Evolutionary conservation across 23 red algal species (phyloP).

Genomic region (Gracilaria caudata): DNA sequence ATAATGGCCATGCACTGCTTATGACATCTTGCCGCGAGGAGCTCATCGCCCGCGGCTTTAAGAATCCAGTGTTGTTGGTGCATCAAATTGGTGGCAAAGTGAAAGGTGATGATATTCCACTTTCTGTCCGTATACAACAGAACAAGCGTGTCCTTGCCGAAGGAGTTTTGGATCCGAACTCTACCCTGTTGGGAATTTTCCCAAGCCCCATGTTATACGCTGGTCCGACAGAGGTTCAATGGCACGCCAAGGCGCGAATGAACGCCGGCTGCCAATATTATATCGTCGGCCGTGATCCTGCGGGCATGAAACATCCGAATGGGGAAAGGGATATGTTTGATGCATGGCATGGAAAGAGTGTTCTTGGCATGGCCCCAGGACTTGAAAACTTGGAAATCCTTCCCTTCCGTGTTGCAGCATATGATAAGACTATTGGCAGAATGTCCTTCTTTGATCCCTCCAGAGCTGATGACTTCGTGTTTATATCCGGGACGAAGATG

Average conservation of each 20-base stretch:
- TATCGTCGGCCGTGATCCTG: slow-evolving; percentile 98
- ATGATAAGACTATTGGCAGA: slow-evolving; percentile 81
- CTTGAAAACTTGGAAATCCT: slow-evolving; percentile 98
- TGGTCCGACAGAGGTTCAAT: slow-evolving; percentile 98
- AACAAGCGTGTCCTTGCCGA: slow-evolving; percentile 93
- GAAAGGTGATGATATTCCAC: slow-evolving; percentile 96
- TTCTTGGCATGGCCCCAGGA: slow-evolving; percentile 89
- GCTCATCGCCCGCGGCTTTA: slow-evolving; percentile 85
- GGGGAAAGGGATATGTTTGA: slow-evolving; percentile 95
- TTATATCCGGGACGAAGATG: slow-evolving; percentile 99
- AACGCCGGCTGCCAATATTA: slow-evolving; percentile 99
- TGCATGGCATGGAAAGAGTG: slow-evolving; percentile 98
- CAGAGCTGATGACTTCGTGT: slow-evolving; percentile 95
- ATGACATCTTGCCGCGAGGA: slow-evolving; percentile 92
- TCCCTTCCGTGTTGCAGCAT: slow-evolving; percentile 97
- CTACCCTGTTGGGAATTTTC: slow-evolving; percentile 94
- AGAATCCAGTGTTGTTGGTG: slow-evolving; percentile 94
- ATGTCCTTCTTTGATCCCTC: slow-evolving; percentile 99
- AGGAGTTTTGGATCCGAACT: slow-evolving; percentile 88
- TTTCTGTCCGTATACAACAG: slow-evolving; percentile 84
- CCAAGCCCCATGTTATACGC: slow-evolving; percentile 99
- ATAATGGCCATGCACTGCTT: slow-evolving; percentile 97
- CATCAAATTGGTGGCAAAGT: slow-evolving; percentile 99
- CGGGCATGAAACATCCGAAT: slow-evolving; percentile 96
- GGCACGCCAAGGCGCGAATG: slow-evolving; percentile 98